Percentiles rank a stretch among this genome's conserved stretches.
These are phyloP conservation scores for Asterophora lycoperdoides DNA, from an alignment of 768 basidiomycete genomes.

Conservation along the genomic window DNA sequence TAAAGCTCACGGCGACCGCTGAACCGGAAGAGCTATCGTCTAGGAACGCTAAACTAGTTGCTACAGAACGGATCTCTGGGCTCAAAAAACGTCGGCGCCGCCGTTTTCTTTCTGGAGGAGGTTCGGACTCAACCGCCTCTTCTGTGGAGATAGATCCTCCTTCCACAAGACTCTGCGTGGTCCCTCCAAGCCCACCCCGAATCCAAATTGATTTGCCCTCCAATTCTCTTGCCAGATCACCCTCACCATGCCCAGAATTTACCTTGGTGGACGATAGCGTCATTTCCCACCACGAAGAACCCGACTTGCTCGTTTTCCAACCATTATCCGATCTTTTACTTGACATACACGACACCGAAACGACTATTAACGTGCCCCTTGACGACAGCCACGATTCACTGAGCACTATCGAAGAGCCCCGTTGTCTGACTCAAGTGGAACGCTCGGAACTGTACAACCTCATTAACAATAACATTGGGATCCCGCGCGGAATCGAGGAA, in stretches of 20 bases:
- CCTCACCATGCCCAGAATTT: conserved; percentile 24
- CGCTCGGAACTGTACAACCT: conserved; percentile 48
- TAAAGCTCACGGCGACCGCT: neutral
- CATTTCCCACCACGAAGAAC: conserved; percentile 13
- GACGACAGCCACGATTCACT: conserved; percentile 15
- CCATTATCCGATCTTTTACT: conserved; percentile 14
- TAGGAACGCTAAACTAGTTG: conserved; percentile 15
- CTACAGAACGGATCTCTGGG: conserved; percentile 12
- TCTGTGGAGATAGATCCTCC: neutral
- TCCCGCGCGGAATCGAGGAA: conserved; percentile 43
- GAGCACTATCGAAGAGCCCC: conserved; percentile 24
- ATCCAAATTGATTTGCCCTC: neutral
- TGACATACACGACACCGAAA: conserved; percentile 6
- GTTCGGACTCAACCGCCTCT: neutral
- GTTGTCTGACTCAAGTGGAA: conserved; percentile 38
- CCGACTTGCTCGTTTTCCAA: conserved; percentile 16
- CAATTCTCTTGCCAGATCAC: conserved; percentile 4
- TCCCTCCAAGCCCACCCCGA: neutral
- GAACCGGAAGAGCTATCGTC: conserved; percentile 1
- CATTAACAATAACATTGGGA: conserved; percentile 45
- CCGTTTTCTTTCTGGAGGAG: neutral
- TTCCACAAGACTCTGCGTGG: neutral
- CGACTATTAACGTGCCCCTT: neutral
- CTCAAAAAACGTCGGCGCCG: conserved; percentile 1
- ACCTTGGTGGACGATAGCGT: conserved; percentile 20